Base-by-base conservation (phyloP, 768 basidiomycete species). In the Lentinula guzmanii region DNA sequence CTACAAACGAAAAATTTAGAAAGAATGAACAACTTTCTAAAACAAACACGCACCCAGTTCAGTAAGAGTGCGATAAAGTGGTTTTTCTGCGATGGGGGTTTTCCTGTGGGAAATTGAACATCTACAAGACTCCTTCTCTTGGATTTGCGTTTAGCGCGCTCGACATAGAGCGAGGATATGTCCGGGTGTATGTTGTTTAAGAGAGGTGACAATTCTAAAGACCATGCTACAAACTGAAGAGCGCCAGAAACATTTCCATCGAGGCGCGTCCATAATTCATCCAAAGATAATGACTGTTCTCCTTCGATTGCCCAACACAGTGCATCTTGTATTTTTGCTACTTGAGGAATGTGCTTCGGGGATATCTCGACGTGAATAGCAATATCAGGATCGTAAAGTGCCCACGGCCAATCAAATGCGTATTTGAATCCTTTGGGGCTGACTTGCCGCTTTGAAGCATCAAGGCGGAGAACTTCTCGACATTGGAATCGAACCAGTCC, bases 401-500 rank as follows among this genome's bases (percentile, higher is more conserved):
- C 28, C 56, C 56, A 58, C 4, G 1, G 56, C 41, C 45, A 48
- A 21, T 58, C 41, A 24, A 45, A 28, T 13, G 56, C 56, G 45
- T 58, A 48, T 16, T 58, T 58, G 56, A 28, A 6, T 4, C 56
- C 56, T 9, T 58, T 24, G 5, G 24, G 3, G 16, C 42, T 58
- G 41, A 31, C 9, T 35, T 58, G 18, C 15, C 13, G n/a, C 2
- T 11, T 5, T 16, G 41, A 43, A 5, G 41, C 28, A 24, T 45
- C 41, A 5, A 58, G 21, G 28, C 42, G 41, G 28, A 60, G 58
- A 35, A 60, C 46, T 13, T 63, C 46, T 2, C 68, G 66, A 45
- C 69, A 72, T 52, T 79, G 77, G n/a, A 71, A 67, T n/a, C 69
- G 64, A 5, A 76, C 60, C 1, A 71, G 37, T 5, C 75, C 73